These are phyloP conservation scores for Rhamnella rubrinervis DNA, from an alignment of 331 rosid genomes.

Conservation along the genomic window DNA sequence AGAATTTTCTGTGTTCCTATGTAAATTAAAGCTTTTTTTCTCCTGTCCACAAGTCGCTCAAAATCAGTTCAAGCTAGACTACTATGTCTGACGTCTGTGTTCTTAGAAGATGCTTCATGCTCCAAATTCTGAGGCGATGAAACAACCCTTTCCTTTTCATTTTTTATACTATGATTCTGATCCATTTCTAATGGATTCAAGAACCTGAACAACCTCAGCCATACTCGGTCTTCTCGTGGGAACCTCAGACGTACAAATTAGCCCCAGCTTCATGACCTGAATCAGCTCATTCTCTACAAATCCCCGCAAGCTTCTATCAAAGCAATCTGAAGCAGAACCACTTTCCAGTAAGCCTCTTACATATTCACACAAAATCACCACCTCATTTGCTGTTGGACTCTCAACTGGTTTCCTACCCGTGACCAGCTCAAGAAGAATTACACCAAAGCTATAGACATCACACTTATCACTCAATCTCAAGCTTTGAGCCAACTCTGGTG, in stretches of 20 bases:
- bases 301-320: constrained; percentile 74
- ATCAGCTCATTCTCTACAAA: constrained; percentile 81
- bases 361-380: constrained; percentile 89
- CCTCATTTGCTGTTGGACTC: constrained; percentile 78
- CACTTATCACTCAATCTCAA: constrained; percentile 88
- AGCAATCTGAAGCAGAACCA: constrained; percentile 80
- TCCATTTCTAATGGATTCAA: constrained; percentile 91
- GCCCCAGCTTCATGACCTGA: constrained; percentile 91
- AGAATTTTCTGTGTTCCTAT: constrained; percentile 35
- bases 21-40: constrained; percentile 13
- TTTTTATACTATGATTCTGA: constrained; percentile 40
- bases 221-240: constrained; percentile 93
- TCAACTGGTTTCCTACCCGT: constrained; percentile 97
- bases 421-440: constrained; percentile 90
- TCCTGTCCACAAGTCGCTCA: constrained; percentile 25
- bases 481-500: constrained; percentile 94
- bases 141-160: neutral
- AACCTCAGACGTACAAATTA: constrained; percentile 84
- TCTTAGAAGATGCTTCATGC: constrained; percentile 27
- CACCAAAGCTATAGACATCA: constrained; percentile 91
- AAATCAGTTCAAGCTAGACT: constrained; percentile 13
- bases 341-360: constrained; percentile 70
- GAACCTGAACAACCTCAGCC: constrained; percentile 98
- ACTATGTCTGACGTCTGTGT: constrained; percentile 4
- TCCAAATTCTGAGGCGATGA: constrained; percentile 18